Percentiles rank a stretch among this genome's conserved stretches.
Conservation (phyloP, 164 flowering plant genomes). For the Vitis vinifera region DNA sequence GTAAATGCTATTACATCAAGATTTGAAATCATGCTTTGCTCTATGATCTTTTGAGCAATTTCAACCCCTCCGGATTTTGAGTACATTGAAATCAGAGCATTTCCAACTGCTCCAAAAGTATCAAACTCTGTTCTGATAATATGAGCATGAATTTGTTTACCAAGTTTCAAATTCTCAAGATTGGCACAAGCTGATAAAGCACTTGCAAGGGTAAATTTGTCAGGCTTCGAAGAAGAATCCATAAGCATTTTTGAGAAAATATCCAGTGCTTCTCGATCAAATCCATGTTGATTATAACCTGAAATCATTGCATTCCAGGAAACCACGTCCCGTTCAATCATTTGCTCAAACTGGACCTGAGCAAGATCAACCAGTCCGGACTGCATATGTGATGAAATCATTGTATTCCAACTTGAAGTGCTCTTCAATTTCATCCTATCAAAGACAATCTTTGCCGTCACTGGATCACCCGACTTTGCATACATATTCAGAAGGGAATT, state of each 20-base stretch:
- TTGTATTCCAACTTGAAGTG: constrained; percentile 59
- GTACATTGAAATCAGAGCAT: constrained; percentile 85
- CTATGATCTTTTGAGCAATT: constrained; percentile 50
- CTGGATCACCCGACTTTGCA: constrained; percentile 62
- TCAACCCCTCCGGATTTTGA: constrained; percentile 67
- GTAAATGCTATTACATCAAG: constrained; percentile 68
- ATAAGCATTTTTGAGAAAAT: constrained; percentile 43
- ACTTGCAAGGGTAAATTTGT: constrained; percentile 57
- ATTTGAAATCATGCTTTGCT: constrained; percentile 27
- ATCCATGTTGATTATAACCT: constrained; percentile 52
- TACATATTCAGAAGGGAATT: constrained; percentile 90
- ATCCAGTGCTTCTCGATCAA: constrained; percentile 41
- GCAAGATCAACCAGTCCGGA: constrained; percentile 60
- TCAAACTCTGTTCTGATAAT: constrained; percentile 40
- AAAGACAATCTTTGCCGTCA: constrained; percentile 54
- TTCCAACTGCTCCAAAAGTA: constrained; percentile 48
- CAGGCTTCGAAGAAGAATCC: constrained; percentile 40
- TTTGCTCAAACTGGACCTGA: constrained; percentile 50
- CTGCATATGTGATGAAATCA: constrained; percentile 64
- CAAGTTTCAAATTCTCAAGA: constrained; percentile 40
- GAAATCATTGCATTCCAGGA: constrained; percentile 66
- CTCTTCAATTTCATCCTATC: constrained; percentile 48
- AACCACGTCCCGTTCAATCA: constrained; percentile 51
- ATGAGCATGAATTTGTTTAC: constrained; percentile 55
- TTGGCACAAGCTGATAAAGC: constrained; percentile 65